Evolutionary conservation across 331 rosid genomes (phyloP).

Genomic region (Cydonia oblonga): DNA sequence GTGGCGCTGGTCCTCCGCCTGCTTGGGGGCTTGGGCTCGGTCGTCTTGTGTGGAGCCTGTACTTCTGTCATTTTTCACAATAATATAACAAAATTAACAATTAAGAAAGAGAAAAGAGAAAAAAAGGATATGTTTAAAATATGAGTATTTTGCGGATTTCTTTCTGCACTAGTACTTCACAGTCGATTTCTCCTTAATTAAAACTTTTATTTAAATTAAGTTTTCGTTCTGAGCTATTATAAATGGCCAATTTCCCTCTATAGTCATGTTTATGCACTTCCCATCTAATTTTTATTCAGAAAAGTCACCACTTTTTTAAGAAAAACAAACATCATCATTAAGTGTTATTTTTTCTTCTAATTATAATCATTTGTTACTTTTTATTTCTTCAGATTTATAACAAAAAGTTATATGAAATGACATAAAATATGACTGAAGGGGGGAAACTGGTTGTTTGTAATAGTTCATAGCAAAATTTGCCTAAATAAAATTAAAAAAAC

Average conservation of each 20-base stretch:
- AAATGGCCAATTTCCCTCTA: too few relatives aligned
- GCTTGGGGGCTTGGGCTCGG: slow-evolving; percentile 78
- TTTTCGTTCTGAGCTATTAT: too few relatives aligned
- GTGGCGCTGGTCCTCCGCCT: slow-evolving; percentile 49
- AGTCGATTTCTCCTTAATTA: neutral
- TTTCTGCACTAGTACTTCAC: neutral
- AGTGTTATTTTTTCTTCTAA: neutral
- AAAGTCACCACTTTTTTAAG: too few relatives aligned
- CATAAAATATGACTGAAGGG: neutral
- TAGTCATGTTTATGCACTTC: too few relatives aligned
- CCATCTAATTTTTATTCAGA: too few relatives aligned
- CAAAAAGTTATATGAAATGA: neutral
- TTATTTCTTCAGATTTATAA: too few relatives aligned
- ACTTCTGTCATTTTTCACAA: slow-evolving; percentile 42
- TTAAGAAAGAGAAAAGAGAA: neutral
- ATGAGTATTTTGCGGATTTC: too few relatives aligned
- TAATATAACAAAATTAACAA: neutral
- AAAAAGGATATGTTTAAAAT: neutral
- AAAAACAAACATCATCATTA: neutral
- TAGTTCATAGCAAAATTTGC: neutral
- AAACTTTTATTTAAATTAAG: neutral
- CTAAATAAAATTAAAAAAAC: too few relatives aligned
- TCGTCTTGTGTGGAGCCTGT: slow-evolving; percentile 89
- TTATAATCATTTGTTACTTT: too few relatives aligned
- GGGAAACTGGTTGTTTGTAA: neutral